Evolutionary conservation across 495 filamentous ascomycete species (phyloP), one percentile per base, ranked within the genome.

Genomic region (Chaetomium cochliodes): DNA sequence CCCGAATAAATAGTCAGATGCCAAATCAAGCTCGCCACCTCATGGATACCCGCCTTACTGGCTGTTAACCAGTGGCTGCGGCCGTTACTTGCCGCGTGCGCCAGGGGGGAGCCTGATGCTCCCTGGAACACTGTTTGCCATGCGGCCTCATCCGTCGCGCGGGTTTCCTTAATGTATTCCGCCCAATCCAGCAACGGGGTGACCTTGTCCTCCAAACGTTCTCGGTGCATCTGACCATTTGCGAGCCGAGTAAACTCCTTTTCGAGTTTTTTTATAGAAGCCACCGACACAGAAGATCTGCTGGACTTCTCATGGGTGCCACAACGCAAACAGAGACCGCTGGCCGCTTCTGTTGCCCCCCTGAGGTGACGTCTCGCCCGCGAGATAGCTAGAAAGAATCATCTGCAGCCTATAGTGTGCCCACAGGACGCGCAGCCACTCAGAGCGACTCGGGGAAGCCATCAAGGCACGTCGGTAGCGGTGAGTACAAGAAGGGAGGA

Each of bases 361-460:
- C 28, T 30, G 28, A 30, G 28, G 28, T 30, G n/a, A n/a, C n/a
- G n/a, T n/a, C n/a, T n/a, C 20, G 2, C 20, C 15, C 6, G 23
- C 12, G 0, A 6, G 3, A 33, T 33, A 56, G 30, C 39, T 9
- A 23, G 28, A 33, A 3, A 41, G 53, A 7, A 8, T 7, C 53
- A 56, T 56, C 30, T 56, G 30, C 30, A 56, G n/a, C 30, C 53
- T 28, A n/a, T 56, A 56, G 13, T 39, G 33, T n/a, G 53, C 53
- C 8, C 53, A 18, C n/a, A 56, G 8, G 9, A 41, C 53, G 6
- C 53, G 53, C 20, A 56, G 18, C 53, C 33, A 16, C 53, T 56
- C 53, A 5, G 20, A 13, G 7, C n/a, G 4, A 6, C 53, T 56
- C 3, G 33, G n/a, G 30, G 30, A 16, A 15, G 53, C 46, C 53